Evolutionary conservation across 768 basidiomycete genomes (phyloP), one percentile per base, ranked within the genome.

Genomic region (Astraeus odoratus): DNA sequence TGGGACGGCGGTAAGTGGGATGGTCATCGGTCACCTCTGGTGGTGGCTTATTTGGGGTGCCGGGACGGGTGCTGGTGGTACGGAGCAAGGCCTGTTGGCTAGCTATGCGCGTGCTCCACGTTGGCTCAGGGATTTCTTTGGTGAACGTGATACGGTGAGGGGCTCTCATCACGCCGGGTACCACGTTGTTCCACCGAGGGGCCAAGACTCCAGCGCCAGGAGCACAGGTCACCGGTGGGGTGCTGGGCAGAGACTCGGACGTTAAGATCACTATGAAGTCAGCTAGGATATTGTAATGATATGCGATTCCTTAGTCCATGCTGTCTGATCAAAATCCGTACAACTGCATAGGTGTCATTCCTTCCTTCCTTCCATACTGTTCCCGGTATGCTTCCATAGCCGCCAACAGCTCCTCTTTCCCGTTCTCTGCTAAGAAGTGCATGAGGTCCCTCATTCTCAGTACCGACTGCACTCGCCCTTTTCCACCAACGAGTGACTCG

Each of bases 381-480:
- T 61, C 44, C 54, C 59, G 47, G 60, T 99, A 97, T 35, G 69
- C 76, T 57, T 76, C 71, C 91, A 97, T 92, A 26, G 66, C 69
- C 43, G 66, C 71, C 36, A 93, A 62, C 53, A 88, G 76, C 45
- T 81, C 76, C 10, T 68, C 59, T 58, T 77, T 74, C 0, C 80
- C 85, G 46, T 80, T 77, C n/a, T 72, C 67, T 58, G 85, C 75
- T 51, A 97, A 66, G 83, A 90, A 98, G 3, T 62, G 59, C 66
- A 97, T 84, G 47, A 99, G 67, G 59, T 97, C 89, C 48, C 76
- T 67, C 81, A 98, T 85, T 60, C 76, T 82, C 50, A 96, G 68
- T 50, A 97, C 89, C 3, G 88, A 80, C 41, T 77, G 71, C 20
- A 98, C 86, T 13, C 74, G 70, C 7, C 80, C 86, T 16, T 51